Evolutionary conservation across 495 filamentous ascomycete species (phyloP).

Genomic region (Tetracladium marchalianum): DNA sequence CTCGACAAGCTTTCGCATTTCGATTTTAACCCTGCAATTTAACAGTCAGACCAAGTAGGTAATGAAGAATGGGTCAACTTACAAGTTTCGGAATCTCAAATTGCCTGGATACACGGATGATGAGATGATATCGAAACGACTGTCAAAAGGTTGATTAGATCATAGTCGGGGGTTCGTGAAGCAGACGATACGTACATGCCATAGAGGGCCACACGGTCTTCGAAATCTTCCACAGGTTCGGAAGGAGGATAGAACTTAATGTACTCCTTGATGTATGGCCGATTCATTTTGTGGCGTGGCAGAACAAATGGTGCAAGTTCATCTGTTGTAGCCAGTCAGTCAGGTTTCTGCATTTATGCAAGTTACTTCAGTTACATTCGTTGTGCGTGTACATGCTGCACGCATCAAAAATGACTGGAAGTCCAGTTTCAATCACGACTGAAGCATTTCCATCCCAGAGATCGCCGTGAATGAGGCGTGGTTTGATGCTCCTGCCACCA

Average conservation of each 20-base stretch:
- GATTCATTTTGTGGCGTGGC: conserved; percentile 6
- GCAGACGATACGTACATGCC: conserved; percentile 7
- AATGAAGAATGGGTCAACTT: neutral
- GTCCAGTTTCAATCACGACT: conserved; percentile 21
- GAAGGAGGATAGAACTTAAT: conserved; percentile 9
- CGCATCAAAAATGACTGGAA: conserved; percentile 34
- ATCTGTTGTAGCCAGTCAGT: neutral
- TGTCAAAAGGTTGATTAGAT: no score
- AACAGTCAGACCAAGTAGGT: neutral
- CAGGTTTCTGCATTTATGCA: conserved; percentile 22
- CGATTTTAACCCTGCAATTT: neutral
- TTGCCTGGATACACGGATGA: no score
- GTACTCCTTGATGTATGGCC: conserved; percentile 18
- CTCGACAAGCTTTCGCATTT: conserved; percentile 5
- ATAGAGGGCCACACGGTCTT: conserved; percentile 27
- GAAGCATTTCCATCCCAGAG: conserved; percentile 31
- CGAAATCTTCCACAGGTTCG: conserved; percentile 23
- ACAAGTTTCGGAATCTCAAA: no score
- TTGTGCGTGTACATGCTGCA: conserved; percentile 39
- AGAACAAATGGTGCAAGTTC: conserved; percentile 8
- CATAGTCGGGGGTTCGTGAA: no score
- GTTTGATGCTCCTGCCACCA: conserved; percentile 22
- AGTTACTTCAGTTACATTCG: conserved; percentile 23
- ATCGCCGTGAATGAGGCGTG: conserved; percentile 27
- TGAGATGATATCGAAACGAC: no score